A percentile compares a stretch with the other conserved stretches of the same genome.
These are phyloP conservation scores for Zalaria obscura DNA, from an alignment of 2,329 filamentous ascomycete genomes.

Conservation along the genomic window DNA sequence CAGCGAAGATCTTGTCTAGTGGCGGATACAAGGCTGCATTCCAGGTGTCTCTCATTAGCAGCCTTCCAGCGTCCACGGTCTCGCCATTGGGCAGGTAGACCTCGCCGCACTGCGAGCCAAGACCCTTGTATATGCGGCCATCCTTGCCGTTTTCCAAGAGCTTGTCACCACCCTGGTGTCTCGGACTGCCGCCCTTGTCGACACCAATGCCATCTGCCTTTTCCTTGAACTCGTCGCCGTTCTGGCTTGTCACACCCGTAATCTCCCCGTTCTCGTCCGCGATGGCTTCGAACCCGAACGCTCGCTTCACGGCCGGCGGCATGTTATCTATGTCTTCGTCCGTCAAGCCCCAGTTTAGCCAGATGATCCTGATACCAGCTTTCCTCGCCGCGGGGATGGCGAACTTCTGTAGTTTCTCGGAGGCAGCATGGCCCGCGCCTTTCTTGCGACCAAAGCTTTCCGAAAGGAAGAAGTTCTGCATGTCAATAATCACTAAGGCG, in stretches of 20 bases:
- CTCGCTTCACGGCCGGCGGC: slow-evolving; percentile 27
- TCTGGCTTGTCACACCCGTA: slow-evolving; percentile 1
- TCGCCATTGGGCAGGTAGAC: slow-evolving; percentile 21
- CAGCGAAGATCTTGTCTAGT: slow-evolving; percentile 24
- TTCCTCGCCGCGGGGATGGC: slow-evolving; percentile 32
- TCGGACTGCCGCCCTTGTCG: slow-evolving; percentile 12
- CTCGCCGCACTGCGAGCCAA: slow-evolving; percentile 16
- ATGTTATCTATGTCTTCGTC: slow-evolving; percentile 23
- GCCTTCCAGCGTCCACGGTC: slow-evolving; percentile 24
- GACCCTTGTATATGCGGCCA: slow-evolving; percentile 15
- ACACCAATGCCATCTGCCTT: slow-evolving; percentile 7
- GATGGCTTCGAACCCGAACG: slow-evolving; percentile 30
- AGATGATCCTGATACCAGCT: slow-evolving; percentile 25
- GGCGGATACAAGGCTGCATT: slow-evolving; percentile 39
- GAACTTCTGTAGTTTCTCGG: slow-evolving; percentile 26
- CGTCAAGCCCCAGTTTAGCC: slow-evolving; percentile 27
- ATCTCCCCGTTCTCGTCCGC: slow-evolving; percentile 9
- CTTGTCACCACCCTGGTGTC: slow-evolving; percentile 5
- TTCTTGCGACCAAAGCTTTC: slow-evolving; percentile 15
- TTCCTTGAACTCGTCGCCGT: slow-evolving; percentile 7
- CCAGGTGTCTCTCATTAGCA: slow-evolving; percentile 41
- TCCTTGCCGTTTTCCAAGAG: slow-evolving; percentile 11
- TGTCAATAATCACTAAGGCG: slow-evolving; percentile 26
- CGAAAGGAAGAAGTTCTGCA: slow-evolving; percentile 30
- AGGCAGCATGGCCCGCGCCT: slow-evolving; percentile 28